Evolutionary conservation across 306 rosid species (phyloP).

Genomic region (Parietaria judaica): DNA sequence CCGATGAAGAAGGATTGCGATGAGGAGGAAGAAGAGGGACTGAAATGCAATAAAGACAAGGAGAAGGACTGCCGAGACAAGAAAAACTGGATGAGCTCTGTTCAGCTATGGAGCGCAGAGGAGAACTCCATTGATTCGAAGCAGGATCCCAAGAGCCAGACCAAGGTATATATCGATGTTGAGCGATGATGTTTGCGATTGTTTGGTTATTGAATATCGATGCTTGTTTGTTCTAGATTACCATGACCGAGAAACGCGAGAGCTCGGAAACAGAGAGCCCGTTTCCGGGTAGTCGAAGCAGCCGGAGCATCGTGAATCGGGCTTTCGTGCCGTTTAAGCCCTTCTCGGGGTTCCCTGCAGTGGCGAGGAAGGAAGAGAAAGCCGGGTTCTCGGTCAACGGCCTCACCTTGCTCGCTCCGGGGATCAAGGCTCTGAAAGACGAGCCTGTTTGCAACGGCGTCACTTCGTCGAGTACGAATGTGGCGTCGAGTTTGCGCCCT

Average conservation of each 20-base stretch:
- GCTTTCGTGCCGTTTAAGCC: slow-evolving; percentile 52
- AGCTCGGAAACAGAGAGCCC: slow-evolving; percentile 33
- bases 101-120: slow-evolving; percentile 77
- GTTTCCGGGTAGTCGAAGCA: slow-evolving; percentile 39
- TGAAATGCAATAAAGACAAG: slow-evolving; percentile 2
- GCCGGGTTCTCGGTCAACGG: slow-evolving; percentile 48
- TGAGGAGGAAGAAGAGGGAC: slow-evolving; percentile 29
- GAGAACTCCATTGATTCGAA: slow-evolving; percentile 29
- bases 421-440: slow-evolving; percentile 43
- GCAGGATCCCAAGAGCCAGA: slow-evolving; percentile 31
- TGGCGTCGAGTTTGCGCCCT: slow-evolving; percentile 32
- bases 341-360: slow-evolving; percentile 36
- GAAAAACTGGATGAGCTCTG: slow-evolving; percentile 96
- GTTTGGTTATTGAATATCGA: neutral
- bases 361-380: slow-evolving; percentile 53
- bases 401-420: slow-evolving; percentile 60
- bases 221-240: slow-evolving; percentile 27
- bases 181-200: no score
- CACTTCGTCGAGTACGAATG: slow-evolving; percentile 40
- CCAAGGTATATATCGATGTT: slow-evolving; percentile 37
- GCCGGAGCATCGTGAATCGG: slow-evolving; percentile 29
- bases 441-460: slow-evolving; percentile 48
- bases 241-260: slow-evolving; percentile 32
- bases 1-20: slow-evolving; percentile 70
- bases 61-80: slow-evolving; percentile 67